These are phyloP conservation scores for Podaxis sp. DNA, from an alignment of 768 basidiomycete species.

Conservation along the genomic window DNA sequence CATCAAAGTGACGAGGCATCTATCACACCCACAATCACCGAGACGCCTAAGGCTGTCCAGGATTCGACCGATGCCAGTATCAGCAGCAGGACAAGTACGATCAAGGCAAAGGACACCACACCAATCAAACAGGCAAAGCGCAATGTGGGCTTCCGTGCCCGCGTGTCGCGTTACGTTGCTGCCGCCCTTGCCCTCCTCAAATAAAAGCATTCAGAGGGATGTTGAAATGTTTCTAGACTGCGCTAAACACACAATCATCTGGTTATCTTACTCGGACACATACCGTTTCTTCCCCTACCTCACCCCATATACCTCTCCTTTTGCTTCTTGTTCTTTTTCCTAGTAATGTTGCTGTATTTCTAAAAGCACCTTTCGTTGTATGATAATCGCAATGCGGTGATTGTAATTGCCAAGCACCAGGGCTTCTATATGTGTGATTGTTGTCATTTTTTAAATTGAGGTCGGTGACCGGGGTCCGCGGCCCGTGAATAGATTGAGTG, in stretches of 20 bases:
- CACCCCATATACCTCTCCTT: neutral
- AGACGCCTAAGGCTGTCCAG: neutral
- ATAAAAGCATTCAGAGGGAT: neutral
- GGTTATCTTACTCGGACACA: conserved; percentile 3
- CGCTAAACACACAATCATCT: neutral
- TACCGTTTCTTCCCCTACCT: neutral
- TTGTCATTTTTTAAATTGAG: neutral
- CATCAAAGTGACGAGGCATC: conserved; percentile 23
- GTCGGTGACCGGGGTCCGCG: conserved; percentile 12
- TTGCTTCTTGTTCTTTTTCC: neutral
- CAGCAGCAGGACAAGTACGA: conserved; percentile 15
- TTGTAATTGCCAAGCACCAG: neutral
- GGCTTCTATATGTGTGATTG: neutral
- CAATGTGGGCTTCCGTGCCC: conserved; percentile 11
- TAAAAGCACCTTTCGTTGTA: conserved; percentile 11
- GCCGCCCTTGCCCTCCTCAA: conserved; percentile 17
- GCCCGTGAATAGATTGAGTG: neutral
- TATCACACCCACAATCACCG: conserved; percentile 1
- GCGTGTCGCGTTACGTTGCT: conserved; percentile 14
- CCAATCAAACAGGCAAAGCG: neutral
- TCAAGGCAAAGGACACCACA: neutral
- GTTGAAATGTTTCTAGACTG: conserved; percentile 8
- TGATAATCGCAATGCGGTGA: neutral
- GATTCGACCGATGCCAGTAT: conserved; percentile 6
- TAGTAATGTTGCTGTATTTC: conserved; percentile 12